Conservation (phyloP, 1,284 basidiomycete genomes). For the Trametes hirsuta region DNA sequence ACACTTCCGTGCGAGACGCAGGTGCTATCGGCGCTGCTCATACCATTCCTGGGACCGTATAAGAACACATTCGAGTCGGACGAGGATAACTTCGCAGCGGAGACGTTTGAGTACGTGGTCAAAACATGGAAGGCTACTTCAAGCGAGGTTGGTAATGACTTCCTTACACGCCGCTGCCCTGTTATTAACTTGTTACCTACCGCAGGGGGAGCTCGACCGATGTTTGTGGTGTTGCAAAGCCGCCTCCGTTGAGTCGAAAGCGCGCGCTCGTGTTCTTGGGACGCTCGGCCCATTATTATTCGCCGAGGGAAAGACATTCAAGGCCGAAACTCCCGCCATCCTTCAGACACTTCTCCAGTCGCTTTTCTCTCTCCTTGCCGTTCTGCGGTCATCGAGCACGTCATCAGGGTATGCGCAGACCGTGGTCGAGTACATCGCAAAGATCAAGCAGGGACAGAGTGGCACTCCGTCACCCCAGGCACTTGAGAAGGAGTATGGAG, state of each 20-base stretch:
- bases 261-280: conserved; percentile 52
- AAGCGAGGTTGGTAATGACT: conserved; percentile 44
- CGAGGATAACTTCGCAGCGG: conserved; percentile 59
- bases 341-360: conserved; percentile 56
- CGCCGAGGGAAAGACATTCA: conserved; percentile 47
- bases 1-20: conserved; percentile 58
- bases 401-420: conserved; percentile 30
- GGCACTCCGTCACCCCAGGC: conserved; percentile 35
- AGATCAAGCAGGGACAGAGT: conserved; percentile 35
- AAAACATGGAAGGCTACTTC: conserved; percentile 58
- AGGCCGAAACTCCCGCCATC: conserved; percentile 47
- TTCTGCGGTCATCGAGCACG: conserved; percentile 30
- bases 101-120: conserved; percentile 59
- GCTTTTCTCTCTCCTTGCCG: conserved; percentile 53
- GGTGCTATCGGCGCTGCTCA: conserved; percentile 59
- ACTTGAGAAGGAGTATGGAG: conserved; percentile 43
- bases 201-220: conserved; percentile 56
- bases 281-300: conserved; percentile 53
- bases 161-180: neutral
- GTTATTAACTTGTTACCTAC: neutral
- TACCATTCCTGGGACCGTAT: conserved; percentile 53
- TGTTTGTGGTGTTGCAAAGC: conserved; percentile 72
- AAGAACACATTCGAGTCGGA: conserved; percentile 43
- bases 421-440: conserved; percentile 34
- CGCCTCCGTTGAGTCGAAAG: conserved; percentile 42